phyloP scores from a whole-genome alignment of 352 stramenopile genomes.

The Pythium vanterpoolii region DNA sequence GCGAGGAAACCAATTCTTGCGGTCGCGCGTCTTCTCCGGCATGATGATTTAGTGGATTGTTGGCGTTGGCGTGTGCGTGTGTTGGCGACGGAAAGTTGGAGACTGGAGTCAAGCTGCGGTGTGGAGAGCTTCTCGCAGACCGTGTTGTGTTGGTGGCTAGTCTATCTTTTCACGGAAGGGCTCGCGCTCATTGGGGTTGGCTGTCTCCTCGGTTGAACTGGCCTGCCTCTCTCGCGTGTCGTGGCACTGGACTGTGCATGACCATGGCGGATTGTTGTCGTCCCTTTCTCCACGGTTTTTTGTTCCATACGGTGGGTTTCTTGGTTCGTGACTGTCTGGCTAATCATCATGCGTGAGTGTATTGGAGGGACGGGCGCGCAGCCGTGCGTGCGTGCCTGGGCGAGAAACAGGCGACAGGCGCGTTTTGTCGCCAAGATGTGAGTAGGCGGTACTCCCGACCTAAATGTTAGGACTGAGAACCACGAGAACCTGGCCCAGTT shows the following conservation, averaged over 20 bases:
- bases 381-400: conserved; percentile 20
- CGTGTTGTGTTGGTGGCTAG: neutral
- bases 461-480: too few species aligned
- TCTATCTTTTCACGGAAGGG: neutral
- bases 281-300: conserved; percentile 6
- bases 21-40: conserved; percentile 84
- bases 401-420: conserved; percentile 17
- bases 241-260: conserved; percentile 2
- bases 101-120: too few species aligned
- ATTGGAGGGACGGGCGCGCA: neutral
- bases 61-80: neutral
- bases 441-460: too few species aligned
- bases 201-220: conserved; percentile 25
- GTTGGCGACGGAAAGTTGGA: conserved; percentile 8
- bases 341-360: conserved; percentile 9
- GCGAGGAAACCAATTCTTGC: conserved; percentile 84
- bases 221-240: neutral
- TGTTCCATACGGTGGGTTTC: neutral
- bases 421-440: too few species aligned
- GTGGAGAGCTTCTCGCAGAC: neutral
- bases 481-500: too few species aligned
- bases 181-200: neutral
- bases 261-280: neutral
- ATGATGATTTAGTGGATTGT: conserved; percentile 1
- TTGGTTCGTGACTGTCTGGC: neutral